Evolutionary conservation across 345 rosid species (phyloP), one percentile per base, ranked within the genome.

Genomic region (Iberis pinnata): DNA sequence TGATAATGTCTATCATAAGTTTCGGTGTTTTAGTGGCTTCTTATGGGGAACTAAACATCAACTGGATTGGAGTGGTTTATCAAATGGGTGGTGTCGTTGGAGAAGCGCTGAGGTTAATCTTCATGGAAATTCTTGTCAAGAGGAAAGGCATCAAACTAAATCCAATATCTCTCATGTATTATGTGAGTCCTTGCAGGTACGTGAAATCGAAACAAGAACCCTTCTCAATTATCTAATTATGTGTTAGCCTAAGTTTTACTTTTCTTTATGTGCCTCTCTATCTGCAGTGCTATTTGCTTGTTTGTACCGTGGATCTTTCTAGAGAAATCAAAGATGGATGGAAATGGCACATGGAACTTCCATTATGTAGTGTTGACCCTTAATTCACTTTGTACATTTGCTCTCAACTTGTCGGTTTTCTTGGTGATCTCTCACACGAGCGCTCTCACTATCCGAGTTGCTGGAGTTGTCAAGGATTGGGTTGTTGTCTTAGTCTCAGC

Each of bases 381-480:
- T 67, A 90, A 90, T 59, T 90, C 82, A 40, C 76, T 87, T 9
- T 90, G 98, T 61, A 87, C 98, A 46, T 90, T 90, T 38, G 96
- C 96, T 14, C 96, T 90, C 70, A 90, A 90, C 84, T 77, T 90
- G 61, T 90, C 98, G 16, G 98, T 90, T 58, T 90, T 90, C 76
- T 69, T 90, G 18, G 96, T 90, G 72, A 90, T 90, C 63, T 87
- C 96, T 16, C 98, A 87, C 61, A 90, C 98, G 17, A 90, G 98
- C 50, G 98, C 98, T 62, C 80, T 90, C 61, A 90, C 96, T 61
- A 90, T 90, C 61, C 95, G 98, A 39, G 98, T 90, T 26, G 96
- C 98, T 70, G 98, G 98, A 36, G 96, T 90, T 56, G 93, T 90
- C 75, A 90, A 90, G 81, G 98, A 90, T 58, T 90, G 98, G 98